Base-by-base conservation (phyloP, 2,329 filamentous ascomycete genomes). In the Aspergillus sclerotialis region DNA sequence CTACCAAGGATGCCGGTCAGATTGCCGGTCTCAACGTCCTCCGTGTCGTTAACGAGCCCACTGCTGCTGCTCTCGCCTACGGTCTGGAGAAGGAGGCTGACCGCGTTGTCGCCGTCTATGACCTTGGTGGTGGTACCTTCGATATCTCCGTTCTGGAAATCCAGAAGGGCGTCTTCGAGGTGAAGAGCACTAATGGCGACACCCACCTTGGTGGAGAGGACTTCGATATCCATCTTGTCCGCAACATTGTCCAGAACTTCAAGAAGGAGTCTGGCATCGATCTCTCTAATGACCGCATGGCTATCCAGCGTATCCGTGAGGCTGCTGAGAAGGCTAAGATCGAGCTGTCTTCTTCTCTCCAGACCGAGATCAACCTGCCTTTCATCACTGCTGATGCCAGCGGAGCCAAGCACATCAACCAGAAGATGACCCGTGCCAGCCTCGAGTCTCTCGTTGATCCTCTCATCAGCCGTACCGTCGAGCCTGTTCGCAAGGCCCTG, bases 301-400 rank as follows among this genome's bases (percentile, higher is more conserved):
- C 90, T 53, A 94, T 96, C 61, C 90, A 95, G 78, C 83, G 90
- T 80, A 95, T 96, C 65, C 89, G 90, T 71, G 90, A 95, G 74
- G 90, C 89, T 52, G 88, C 89, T 52, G 90, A 96, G 78, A 95
- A 95, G 81, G 90, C 90, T 62, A 96, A 96, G 86, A 95, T 95
- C 58, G 90, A 95, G 73, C 75, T 96, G 50, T 96, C 90, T 9
- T 95, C 89, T 21, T 89, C 89, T 38, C 78, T 89, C 50, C 86
- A 94, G 68, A 96, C 90, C 50, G 90, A 95, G 60, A 95, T 96
- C 72, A 94, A 94, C 76, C 80, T 96, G 60, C 90, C 90, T 49
- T 96, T 96, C 79, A 95, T 96, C 70, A 94, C 89, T 63, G 90
- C 90, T 56, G 89, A 95, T 62, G 78, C 89, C 43, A 92, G 85